Evolutionary conservation across 257 asterid species (phyloP), one percentile per base, ranked within the genome.

Genomic region (Nicotiana undulata): DNA sequence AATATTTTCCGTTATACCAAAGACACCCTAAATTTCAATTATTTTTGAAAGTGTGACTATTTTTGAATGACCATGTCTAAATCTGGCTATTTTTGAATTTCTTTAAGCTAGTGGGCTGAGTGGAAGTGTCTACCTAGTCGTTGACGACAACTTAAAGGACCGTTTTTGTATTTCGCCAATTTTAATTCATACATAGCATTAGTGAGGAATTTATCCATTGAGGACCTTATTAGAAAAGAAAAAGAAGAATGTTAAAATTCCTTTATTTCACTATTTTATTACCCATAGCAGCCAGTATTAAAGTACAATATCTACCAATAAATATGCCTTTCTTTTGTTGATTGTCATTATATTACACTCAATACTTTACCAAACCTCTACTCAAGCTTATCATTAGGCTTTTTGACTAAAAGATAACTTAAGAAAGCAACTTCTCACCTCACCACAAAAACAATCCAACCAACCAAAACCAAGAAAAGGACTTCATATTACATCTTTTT

Each of bases 341-440:
- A 80, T 82, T 77, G 77, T 60, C 79, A 77, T 80, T 15, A 72
- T 22, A 72, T 26, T 13, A 29, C 46, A 70, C 6, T 20, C 51
- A 75, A 75, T 82, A 72, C 89, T 86, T 89, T 84, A 79, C 86
- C 85, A 86, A 77, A 74, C 76, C 75, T 81, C 67, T 77, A 87
- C 91, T 85, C 89, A 83, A 85, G 34, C 80, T 61, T 81, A 40
- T 46, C 18, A 59, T 81, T 76, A 24, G 40, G 40, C 24, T 84
- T 84, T 86, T 88, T 88, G 85, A 85, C 90, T 82, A 66, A 52
- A 67, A 81, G 34, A 80, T 80, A 72, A 44, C 83, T 70, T 82
- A 4, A 34, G 86, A 85, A 82, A 90, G 85, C 86, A 85, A 85
- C 91, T 68, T 58, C 79, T 55, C 79, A 82, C 70, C 79, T 75